Evolutionary conservation across 805 yeast genomes (phyloP), one percentile per base, ranked within the genome.

Genomic region (Myxozyma sirexii): DNA sequence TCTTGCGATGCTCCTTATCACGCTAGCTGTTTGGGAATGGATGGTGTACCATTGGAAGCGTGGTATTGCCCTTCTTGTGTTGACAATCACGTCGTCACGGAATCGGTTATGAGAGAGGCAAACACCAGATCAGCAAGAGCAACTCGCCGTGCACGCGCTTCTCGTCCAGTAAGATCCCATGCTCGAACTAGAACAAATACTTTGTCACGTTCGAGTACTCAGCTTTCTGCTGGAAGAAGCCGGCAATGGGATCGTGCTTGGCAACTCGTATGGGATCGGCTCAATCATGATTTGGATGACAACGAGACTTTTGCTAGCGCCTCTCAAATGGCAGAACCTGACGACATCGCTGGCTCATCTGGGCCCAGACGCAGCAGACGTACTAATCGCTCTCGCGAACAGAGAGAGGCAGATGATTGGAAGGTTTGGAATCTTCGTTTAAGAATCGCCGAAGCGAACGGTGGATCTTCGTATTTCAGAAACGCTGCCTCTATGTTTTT

Each of bases 11-110:
- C 69, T n/a, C 64, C 70, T 2, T 71, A 70, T 53, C 75, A 71
- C 45, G 65, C 72, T 15, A 63, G 66, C 35, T 71, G 74, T 44
- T 59, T 70, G 42, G 74, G 70, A 8, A 58, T 72, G 27, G 73
- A 66, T 23, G 69, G 64, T 15, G 66, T 70, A 10, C 75, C 75
- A 2, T 54, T 57, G 6, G 65, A 67, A 15, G 70, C 66, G 21
- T 72, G 74, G 73, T 68, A 60, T 49, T 72, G 75, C 54, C 74
- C 74, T n/a, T 63, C 69, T 8, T 70, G 74, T 43, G 70, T 67
- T 2, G 65, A 62, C 35, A 62, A 62, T 31, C 65, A 62, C 39
- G n/a, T 27, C n/a, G 65, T 62, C 17, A 46, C 65, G 1, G 63
- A 56, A 17, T 38, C 52, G 19, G 56, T 50, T 4, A 55, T 60